These are phyloP conservation scores for Eimeria acervulina DNA, from an alignment of 169 alveolate species.

Conservation along the genomic window DNA sequence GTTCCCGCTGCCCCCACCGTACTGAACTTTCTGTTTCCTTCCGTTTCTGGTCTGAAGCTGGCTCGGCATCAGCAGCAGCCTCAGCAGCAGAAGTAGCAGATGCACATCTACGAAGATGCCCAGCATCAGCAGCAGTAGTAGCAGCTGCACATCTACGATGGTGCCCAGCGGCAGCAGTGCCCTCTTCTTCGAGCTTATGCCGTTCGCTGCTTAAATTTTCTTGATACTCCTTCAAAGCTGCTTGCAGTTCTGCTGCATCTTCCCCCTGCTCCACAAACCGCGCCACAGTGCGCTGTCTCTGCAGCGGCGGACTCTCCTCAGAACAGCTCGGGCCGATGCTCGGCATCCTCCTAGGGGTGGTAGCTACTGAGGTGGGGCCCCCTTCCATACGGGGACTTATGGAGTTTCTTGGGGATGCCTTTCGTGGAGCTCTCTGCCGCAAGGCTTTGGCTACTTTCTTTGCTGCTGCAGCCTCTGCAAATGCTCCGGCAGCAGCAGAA, in stretches of 20 bases:
- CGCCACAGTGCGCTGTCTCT: slow-evolving; percentile 72
- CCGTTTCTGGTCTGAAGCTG: neutral
- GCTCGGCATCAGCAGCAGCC: neutral
- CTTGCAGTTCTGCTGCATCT: neutral
- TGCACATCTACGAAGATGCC: neutral
- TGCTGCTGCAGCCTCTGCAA: slow-evolving; percentile 78
- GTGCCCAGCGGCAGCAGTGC: neutral
- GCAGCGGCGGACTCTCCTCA: neutral
- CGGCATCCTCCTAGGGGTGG: slow-evolving; percentile 8
- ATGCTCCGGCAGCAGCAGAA: slow-evolving; percentile 36
- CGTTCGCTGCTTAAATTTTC: slow-evolving; percentile 5
- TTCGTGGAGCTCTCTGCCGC: slow-evolving; percentile 18
- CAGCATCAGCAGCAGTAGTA: slow-evolving; percentile 13
- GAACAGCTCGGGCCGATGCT: neutral
- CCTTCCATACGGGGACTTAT: neutral
- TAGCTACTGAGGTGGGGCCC: neutral
- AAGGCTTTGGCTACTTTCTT: slow-evolving; percentile 74
- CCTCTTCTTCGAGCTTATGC: neutral
- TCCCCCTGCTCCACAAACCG: slow-evolving; percentile 52
- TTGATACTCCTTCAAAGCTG: slow-evolving; percentile 51
- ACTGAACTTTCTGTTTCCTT: neutral
- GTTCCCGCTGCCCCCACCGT: slow-evolving; percentile 27
- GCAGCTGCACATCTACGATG: neutral
- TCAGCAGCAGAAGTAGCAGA: neutral
- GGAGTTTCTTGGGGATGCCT: neutral